Conservation (phyloP, 192 early-diverging fungal genomes). For the Helicostylum pulchrum region DNA sequence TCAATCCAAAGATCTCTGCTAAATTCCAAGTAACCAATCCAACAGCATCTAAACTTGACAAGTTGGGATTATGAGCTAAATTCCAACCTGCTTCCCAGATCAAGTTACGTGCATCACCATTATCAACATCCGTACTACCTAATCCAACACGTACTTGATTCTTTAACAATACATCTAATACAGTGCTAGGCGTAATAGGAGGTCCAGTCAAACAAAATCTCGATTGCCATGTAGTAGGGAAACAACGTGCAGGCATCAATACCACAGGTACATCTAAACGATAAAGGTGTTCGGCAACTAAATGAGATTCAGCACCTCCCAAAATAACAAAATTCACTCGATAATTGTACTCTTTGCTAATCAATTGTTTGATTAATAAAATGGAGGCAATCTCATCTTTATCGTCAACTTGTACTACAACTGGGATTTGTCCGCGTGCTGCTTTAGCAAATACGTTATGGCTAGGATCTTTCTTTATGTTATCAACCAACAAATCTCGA, state of each 20-base stretch:
- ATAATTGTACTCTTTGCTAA: conserved; percentile 14
- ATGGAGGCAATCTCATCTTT: conserved; percentile 65
- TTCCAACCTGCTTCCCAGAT: conserved; percentile 73
- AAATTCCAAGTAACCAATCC: conserved; percentile 75
- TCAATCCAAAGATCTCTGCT: conserved; percentile 61
- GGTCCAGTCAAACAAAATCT: conserved; percentile 58
- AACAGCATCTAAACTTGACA: conserved; percentile 58
- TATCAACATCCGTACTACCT: conserved; percentile 47
- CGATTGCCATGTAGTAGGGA: conserved; percentile 55
- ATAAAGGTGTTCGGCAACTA: conserved; percentile 58
- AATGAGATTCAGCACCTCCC: conserved; percentile 65
- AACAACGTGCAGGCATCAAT: conserved; percentile 61
- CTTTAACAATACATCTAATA: conserved; percentile 48
- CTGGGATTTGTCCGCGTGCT: conserved; percentile 46
- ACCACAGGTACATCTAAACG: conserved; percentile 58
- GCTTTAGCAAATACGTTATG: conserved; percentile 42
- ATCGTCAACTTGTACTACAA: conserved; percentile 48
- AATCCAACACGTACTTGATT: conserved; percentile 60
- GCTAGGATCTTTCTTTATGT: conserved; percentile 19
- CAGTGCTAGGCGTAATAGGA: conserved; percentile 46
- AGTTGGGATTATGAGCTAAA: conserved; percentile 31
- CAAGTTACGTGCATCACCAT: conserved; percentile 58
- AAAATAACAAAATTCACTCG: conserved; percentile 51
- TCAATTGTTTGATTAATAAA: conserved; percentile 51
- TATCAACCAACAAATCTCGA: conserved; percentile 37